Evolutionary conservation across 225 moss, liverwort and hornwort genomes (phyloP).

Genomic region (Antitrichia curtipendula): DNA sequence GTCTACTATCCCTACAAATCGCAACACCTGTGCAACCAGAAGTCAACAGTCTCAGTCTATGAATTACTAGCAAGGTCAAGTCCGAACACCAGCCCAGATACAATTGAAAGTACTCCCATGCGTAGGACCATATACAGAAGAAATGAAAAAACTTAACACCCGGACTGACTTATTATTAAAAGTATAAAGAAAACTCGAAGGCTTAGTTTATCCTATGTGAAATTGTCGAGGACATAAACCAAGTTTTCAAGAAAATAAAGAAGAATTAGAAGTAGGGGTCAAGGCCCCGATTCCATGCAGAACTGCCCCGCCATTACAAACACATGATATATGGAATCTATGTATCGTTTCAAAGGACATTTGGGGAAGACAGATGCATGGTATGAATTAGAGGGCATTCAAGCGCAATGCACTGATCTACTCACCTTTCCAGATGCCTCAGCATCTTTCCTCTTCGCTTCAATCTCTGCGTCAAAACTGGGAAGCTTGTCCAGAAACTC

Average conservation of each 20-base stretch:
- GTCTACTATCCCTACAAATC: conserved; percentile 79
- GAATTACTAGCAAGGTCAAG: background rate
- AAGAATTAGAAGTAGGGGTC: background rate
- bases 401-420: background rate
- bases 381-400: background rate
- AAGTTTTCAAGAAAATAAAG: background rate
- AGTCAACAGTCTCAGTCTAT: background rate
- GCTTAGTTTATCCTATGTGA: background rate
- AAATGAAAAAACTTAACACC: background rate
- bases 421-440: conserved; percentile 61
- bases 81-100: background rate
- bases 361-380: background rate
- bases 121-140: background rate
- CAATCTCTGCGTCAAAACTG: conserved; percentile 57
- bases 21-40: conserved; percentile 53
- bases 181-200: background rate
- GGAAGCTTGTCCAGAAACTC: conserved; percentile 73
- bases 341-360: background rate
- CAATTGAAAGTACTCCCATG: background rate
- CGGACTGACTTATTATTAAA: background rate
- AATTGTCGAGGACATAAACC: background rate
- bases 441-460: conserved; percentile 51
- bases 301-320: background rate
- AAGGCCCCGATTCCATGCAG: background rate
- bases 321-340: background rate